phyloP scores from a whole-genome alignment of 225 moss, liverwort and hornwort species.

The Sphagnum contortum region DNA sequence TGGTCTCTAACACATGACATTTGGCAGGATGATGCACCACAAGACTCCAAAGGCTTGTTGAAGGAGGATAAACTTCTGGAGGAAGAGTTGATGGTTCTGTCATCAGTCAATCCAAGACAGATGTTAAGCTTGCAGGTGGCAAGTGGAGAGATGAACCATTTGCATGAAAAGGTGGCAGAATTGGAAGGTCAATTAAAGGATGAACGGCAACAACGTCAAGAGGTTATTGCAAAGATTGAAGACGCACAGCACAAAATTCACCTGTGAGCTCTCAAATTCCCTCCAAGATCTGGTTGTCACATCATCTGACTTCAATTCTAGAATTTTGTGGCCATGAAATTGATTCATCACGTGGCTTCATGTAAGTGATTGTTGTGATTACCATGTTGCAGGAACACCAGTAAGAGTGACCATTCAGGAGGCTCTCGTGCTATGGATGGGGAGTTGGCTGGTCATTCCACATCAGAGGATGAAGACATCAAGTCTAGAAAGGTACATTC shows the following conservation, averaged over 20 bases:
- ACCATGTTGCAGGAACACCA: conserved; percentile 13
- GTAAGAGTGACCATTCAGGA: conserved; percentile 45
- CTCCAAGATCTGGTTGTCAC: too few relatives aligned
- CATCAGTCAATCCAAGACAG: conserved; percentile 48
- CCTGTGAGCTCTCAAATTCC: conserved; percentile 15
- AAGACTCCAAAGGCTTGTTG: conserved; percentile 5
- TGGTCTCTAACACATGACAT: too few relatives aligned
- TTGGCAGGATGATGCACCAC: too few relatives aligned
- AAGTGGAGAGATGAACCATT: conserved; percentile 43
- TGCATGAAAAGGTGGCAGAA: conserved; percentile 61
- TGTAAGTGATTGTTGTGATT: neutral
- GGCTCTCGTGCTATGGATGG: conserved; percentile 33
- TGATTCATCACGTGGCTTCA: neutral
- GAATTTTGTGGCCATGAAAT: neutral
- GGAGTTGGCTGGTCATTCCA: conserved; percentile 42
- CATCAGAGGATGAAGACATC: conserved; percentile 49
- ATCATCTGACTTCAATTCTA: neutral
- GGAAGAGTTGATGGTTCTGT: conserved; percentile 57
- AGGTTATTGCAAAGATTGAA: conserved; percentile 40
- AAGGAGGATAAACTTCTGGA: conserved; percentile 59
- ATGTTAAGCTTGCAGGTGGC: conserved; percentile 24
- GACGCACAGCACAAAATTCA: conserved; percentile 49
- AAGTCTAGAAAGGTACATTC: neutral
- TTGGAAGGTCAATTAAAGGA: conserved; percentile 60
- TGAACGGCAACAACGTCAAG: conserved; percentile 58